Conservation (phyloP, 805 yeast species). For the Priceomyces carsonii region DNA sequence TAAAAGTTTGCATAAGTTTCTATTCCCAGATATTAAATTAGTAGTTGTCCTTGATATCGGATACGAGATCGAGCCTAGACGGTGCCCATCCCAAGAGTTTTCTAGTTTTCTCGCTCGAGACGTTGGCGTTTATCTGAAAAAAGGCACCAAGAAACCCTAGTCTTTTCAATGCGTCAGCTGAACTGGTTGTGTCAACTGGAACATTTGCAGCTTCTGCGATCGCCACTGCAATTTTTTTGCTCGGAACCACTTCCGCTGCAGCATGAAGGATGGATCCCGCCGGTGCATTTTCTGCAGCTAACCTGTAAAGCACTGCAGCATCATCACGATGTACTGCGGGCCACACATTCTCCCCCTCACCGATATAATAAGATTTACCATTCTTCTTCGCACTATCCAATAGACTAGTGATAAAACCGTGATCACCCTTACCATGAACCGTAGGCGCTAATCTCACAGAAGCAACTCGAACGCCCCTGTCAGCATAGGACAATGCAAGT, state of each 20-base stretch:
- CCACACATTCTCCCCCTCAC: conserved; percentile 32
- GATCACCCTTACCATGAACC: conserved; percentile 31
- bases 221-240: conserved; percentile 22
- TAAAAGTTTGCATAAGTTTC: no score
- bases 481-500: conserved; percentile 11
- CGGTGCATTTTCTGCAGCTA: conserved; percentile 8
- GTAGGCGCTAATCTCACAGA: conserved; percentile 29
- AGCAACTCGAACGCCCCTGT: conserved; percentile 21
- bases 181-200: no score
- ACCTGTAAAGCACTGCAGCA: conserved; percentile 26
- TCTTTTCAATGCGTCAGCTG: no score
- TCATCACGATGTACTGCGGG: conserved; percentile 29
- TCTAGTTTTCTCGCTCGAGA: no score
- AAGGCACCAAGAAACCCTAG: no score
- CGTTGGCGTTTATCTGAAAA: no score
- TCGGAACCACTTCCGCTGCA: conserved; percentile 10
- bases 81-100: no score
- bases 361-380: conserved; percentile 33
- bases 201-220: conserved; percentile 18
- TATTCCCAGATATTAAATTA: no score
- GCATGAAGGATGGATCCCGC: conserved; percentile 7
- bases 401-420: conserved; percentile 20
- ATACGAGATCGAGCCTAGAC: no score
- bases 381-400: conserved; percentile 26
- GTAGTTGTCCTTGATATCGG: no score